Evolutionary conservation across 106 monocot species (phyloP).

Genomic region (Triglochin maritima): DNA sequence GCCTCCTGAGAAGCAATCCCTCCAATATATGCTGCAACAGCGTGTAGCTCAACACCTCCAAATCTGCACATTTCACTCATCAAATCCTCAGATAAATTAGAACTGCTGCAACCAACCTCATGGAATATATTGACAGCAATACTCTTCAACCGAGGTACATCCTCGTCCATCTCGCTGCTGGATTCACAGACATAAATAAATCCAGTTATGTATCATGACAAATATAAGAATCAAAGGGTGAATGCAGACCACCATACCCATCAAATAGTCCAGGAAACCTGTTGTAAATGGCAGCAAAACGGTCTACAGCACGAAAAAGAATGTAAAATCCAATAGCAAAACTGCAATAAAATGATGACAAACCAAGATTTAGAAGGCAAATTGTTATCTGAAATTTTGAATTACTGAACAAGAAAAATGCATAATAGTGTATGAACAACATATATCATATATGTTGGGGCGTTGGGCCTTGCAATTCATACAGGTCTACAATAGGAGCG

Average conservation of each 20-base stretch:
- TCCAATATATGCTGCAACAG: slow-evolving; percentile 74
- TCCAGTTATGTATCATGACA: neutral
- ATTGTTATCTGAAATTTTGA: neutral
- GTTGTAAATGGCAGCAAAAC: slow-evolving; percentile 73
- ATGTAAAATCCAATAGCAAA: slow-evolving; percentile 72
- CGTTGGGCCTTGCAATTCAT: too few species aligned
- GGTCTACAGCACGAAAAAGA: slow-evolving; percentile 72
- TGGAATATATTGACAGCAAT: slow-evolving; percentile 51
- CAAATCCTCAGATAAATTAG: slow-evolving; percentile 63
- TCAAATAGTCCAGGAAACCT: slow-evolving; percentile 82
- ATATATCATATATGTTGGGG: too few species aligned
- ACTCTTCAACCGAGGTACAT: slow-evolving; percentile 59
- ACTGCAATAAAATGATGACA: slow-evolving; percentile 22
- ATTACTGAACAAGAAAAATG: too few species aligned
- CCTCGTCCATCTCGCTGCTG: slow-evolving; percentile 61
- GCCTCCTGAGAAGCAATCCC: slow-evolving; percentile 94
- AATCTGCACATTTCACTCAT: slow-evolving; percentile 85
- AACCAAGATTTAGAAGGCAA: neutral
- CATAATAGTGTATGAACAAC: too few species aligned
- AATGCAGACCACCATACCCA: slow-evolving; percentile 23
- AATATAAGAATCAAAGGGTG: too few species aligned
- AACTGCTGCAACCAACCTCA: slow-evolving; percentile 54
- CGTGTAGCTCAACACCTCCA: slow-evolving; percentile 79
- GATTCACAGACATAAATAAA: neutral
- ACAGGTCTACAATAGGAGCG: too few species aligned